These are phyloP conservation scores for Vaccinium macrocarpon DNA, from an alignment of 148 eudicot species.

Conservation along the genomic window DNA sequence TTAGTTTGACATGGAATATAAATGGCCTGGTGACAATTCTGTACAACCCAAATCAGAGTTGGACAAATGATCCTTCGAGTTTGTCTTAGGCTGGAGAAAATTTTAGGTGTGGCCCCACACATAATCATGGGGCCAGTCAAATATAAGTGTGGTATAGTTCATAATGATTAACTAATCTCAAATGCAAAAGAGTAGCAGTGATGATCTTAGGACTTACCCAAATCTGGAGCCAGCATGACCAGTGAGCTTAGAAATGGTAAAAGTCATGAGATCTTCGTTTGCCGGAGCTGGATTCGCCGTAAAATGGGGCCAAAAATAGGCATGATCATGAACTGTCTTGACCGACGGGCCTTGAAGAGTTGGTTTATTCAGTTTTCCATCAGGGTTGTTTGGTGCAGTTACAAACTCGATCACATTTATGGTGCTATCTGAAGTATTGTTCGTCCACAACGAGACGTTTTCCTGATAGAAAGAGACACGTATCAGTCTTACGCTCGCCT, in stretches of 20 bases:
- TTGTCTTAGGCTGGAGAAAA: neutral
- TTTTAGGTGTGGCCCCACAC: neutral
- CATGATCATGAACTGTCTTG: slow-evolving; percentile 38
- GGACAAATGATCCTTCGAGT: neutral
- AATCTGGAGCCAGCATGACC: slow-evolving; percentile 49
- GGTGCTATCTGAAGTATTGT: slow-evolving; percentile 31
- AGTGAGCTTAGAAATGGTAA: slow-evolving; percentile 36
- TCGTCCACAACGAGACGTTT: slow-evolving; percentile 30
- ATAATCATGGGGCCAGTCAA: neutral
- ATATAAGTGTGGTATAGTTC: neutral
- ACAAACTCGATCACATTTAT: slow-evolving; percentile 14
- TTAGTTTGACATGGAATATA: neutral
- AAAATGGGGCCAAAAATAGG: slow-evolving; percentile 43
- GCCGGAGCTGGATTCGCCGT: slow-evolving; percentile 31
- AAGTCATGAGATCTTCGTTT: slow-evolving; percentile 35
- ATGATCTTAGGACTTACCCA: slow-evolving; percentile 20
- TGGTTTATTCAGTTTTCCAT: slow-evolving; percentile 35
- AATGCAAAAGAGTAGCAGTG: neutral
- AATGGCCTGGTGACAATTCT: neutral
- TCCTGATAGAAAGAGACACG: no score
- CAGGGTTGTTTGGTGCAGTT: slow-evolving; percentile 64
- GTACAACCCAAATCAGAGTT: slow-evolving; percentile 31
- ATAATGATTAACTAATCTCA: neutral
- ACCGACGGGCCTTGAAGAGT: slow-evolving; percentile 35
- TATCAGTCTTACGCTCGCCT: no score